phyloP scores from a whole-genome alignment of 129 eudicot species.

The Oenanthe sinensis region DNA sequence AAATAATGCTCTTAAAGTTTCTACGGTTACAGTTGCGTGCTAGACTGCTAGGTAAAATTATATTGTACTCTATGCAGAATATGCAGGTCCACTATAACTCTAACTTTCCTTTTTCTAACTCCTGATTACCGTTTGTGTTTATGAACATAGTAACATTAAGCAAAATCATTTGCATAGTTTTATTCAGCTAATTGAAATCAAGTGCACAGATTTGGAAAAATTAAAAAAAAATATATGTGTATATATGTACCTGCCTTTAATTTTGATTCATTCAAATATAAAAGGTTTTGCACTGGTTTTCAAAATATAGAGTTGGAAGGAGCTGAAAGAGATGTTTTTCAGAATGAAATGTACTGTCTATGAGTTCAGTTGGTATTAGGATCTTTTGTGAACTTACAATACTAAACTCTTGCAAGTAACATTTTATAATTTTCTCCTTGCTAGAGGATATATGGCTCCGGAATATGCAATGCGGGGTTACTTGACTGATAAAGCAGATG shows the following conservation, averaged over 20 bases:
- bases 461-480: constrained; percentile 2
- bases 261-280: neutral
- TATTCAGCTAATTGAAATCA: neutral
- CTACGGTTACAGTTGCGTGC: neutral
- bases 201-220: neutral
- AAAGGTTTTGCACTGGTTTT: neutral
- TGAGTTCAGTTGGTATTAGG: neutral
- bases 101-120: neutral
- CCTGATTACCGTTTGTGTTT: neutral
- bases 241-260: neutral
- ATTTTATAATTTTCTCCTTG: neutral
- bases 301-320: neutral
- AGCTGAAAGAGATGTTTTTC: neutral
- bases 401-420: neutral
- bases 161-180: neutral
- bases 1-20: neutral
- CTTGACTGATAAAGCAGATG: constrained; percentile 7
- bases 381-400: neutral
- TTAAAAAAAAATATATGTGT: neutral
- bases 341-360: neutral
- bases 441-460: constrained; percentile 14
- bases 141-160: neutral
- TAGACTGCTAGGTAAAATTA: no score
- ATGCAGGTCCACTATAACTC: no score
- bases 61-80: no score